Conservation (phyloP, 176 grass and related monocot species). For the Bromus sterilis region DNA sequence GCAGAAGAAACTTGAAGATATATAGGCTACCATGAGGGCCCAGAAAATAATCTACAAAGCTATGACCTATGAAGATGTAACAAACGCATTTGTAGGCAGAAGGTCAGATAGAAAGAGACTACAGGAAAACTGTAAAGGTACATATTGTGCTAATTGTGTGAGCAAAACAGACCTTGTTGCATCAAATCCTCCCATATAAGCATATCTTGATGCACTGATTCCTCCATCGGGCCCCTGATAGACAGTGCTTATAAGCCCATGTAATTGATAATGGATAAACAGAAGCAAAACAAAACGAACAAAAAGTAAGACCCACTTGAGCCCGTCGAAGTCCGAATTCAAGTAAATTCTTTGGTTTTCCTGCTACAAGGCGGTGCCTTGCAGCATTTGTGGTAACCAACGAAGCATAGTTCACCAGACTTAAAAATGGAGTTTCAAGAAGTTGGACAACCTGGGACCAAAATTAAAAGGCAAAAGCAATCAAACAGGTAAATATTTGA, state of each 20-base stretch:
- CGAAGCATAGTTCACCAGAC: conserved; percentile 92
- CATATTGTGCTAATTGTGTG: neutral
- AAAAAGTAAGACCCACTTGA: conserved; percentile 45
- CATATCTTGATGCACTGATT: conserved; percentile 96
- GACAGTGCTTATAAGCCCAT: conserved; percentile 10
- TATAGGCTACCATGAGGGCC: neutral
- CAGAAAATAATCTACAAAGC: neutral
- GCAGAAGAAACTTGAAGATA: neutral
- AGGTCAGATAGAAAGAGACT: neutral
- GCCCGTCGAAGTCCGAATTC: conserved; percentile 96
- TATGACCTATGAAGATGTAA: neutral
- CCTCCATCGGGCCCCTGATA: conserved; percentile 92
- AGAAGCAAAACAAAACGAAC: neutral
- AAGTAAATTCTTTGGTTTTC: conserved; percentile 81
- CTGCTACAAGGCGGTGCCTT: conserved; percentile 75
- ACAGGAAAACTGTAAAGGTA: neutral
- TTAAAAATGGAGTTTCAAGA: conserved; percentile 92
- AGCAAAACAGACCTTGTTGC: conserved; percentile 62
- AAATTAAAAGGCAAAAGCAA: neutral
- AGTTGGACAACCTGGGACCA: conserved; percentile 69
- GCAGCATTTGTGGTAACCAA: conserved; percentile 97
- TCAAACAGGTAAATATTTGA: neutral
- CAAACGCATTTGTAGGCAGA: neutral
- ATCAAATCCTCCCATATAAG: conserved; percentile 98
- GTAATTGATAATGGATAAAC: neutral